Base-by-base conservation (phyloP, 208 protist genomes). In the Phytomonas sp. region DNA sequence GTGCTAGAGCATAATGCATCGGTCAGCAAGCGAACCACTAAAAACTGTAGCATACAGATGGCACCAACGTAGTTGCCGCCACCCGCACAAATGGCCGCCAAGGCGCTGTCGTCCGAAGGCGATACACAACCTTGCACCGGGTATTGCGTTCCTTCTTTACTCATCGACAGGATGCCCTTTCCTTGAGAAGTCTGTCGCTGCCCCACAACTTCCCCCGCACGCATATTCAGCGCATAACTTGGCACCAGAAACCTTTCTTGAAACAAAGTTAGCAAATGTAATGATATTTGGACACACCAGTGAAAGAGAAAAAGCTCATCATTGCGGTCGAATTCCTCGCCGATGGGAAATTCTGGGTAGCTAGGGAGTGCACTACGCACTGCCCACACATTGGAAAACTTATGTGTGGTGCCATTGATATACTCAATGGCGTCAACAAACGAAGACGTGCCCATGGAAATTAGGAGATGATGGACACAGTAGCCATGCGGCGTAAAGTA, bases 251-350 rank as follows among this genome's bases (percentile, higher is more conserved):
- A 78, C 33, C 78, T 76, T 76, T 95, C 87, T 66, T 95, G 90
- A 59, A 93, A 93, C 36, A 89, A 75, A 14, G 82, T 74, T 34
- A 95, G 42, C 36, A 88, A 76, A 71, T 95, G 83, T 60, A 95
- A 76, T 29, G 86, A 82, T 10, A 93, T 78, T 70, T 95, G 90
- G 56, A 68, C 79, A 66, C 79, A 88, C 86, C 86, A 93, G 74
- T 95, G 90, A 64, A 93, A 84, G 29, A 93, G 78, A 67, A 89
- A 93, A 26, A 87, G 61, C 71, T 95, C 90, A 60, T 95, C 87
- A 29, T 79, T 71, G 63, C 77, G 77, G 69, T 87, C 77, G 69
- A 88, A 82, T 37, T 74, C 66, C 23, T 75, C 37, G 67, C 76
- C 78, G 63, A 82, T 68, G 31, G 80, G 80, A 71, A 85, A 88